phyloP scores from a whole-genome alignment of 2,329 filamentous ascomycete genomes.

The Sphaerulina populicola region DNA sequence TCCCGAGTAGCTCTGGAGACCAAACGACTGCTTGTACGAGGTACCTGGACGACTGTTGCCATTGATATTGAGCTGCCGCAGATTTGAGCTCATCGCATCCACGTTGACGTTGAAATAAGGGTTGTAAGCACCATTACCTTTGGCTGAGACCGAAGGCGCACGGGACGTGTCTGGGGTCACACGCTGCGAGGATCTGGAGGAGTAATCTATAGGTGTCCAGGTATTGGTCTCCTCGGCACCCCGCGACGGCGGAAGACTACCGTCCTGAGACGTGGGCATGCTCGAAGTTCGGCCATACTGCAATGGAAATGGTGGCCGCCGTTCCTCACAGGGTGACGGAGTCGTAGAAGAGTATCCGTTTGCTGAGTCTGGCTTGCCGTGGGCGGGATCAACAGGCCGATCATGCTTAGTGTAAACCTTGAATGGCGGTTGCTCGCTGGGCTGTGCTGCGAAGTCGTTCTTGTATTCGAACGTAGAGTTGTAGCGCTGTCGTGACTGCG shows the following conservation, averaged over 20 bases:
- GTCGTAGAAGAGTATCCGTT: constrained; percentile 19
- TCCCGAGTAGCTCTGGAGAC: constrained; percentile 1
- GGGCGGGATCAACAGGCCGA: constrained; percentile 22
- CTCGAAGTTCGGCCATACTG: constrained; percentile 42
- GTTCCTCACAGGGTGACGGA: constrained; percentile 39
- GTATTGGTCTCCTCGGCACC: constrained; percentile 39
- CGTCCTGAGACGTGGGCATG: constrained; percentile 45
- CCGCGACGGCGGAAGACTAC: constrained; percentile 50
- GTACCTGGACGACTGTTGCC: constrained; percentile 16
- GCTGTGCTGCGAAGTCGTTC: constrained; percentile 17
- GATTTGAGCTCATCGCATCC: constrained; percentile 33
- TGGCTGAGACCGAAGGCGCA: constrained; percentile 43
- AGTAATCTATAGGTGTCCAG: constrained; percentile 23
- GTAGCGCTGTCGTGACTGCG: constrained; percentile 22
- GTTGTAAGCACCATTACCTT: constrained; percentile 36
- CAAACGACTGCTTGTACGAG: constrained; percentile 14
- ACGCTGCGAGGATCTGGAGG: constrained; percentile 15
- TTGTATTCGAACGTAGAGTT: constrained; percentile 16
- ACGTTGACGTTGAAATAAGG: constrained; percentile 37
- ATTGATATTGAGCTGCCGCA: constrained; percentile 25
- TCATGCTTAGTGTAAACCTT: constrained; percentile 33
- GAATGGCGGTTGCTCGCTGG: constrained; percentile 25
- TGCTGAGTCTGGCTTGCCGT: constrained; percentile 22
- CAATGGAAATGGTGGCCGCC: constrained; percentile 34
- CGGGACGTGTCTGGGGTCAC: constrained; percentile 22